These are phyloP conservation scores for Aureobasidium vineae DNA, from an alignment of 2,329 filamentous ascomycete genomes.

Conservation along the genomic window DNA sequence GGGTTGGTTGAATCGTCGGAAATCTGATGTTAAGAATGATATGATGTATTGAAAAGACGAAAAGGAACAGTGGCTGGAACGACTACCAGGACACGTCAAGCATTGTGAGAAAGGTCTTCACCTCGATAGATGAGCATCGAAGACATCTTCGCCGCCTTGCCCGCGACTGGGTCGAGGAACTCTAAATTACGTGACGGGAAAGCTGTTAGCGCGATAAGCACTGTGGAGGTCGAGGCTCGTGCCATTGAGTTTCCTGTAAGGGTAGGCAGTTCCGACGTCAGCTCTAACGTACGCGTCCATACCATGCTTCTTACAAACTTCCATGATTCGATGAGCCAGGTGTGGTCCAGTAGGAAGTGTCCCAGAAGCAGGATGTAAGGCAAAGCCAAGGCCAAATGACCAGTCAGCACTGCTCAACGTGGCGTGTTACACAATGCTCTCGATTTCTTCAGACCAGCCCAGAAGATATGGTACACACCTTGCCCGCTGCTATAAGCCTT, in stretches of 20 bases:
- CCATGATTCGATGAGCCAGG: not conserved
- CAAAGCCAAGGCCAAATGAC: not conserved
- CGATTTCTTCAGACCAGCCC: not conserved
- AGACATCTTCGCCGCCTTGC: constrained; percentile 5
- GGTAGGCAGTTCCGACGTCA: constrained; percentile 21
- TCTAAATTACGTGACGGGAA: constrained; percentile 25
- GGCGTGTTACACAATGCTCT: not conserved
- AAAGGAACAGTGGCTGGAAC: not conserved
- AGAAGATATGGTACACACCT: not conserved
- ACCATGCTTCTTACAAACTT: not conserved
- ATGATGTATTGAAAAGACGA: not conserved
- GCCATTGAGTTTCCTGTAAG: constrained; percentile 5
- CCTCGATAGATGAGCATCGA: constrained; percentile 14
- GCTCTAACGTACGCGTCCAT: not conserved
- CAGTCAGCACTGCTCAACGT: not conserved
- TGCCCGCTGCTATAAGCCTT: not conserved
- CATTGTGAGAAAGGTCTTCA: constrained; percentile 3
- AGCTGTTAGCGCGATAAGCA: constrained; percentile 22
- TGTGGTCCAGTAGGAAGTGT: not conserved
- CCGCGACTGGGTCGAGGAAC: constrained; percentile 19
- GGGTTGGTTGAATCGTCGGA: not conserved
- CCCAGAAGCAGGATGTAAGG: not conserved
- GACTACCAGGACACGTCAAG: not conserved
- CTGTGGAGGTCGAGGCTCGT: constrained; percentile 11
- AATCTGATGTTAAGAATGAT: not conserved